Evolutionary conservation across 306 rosid genomes (phyloP), one percentile per base, ranked within the genome.

Genomic region (Medicago ruthenica): DNA sequence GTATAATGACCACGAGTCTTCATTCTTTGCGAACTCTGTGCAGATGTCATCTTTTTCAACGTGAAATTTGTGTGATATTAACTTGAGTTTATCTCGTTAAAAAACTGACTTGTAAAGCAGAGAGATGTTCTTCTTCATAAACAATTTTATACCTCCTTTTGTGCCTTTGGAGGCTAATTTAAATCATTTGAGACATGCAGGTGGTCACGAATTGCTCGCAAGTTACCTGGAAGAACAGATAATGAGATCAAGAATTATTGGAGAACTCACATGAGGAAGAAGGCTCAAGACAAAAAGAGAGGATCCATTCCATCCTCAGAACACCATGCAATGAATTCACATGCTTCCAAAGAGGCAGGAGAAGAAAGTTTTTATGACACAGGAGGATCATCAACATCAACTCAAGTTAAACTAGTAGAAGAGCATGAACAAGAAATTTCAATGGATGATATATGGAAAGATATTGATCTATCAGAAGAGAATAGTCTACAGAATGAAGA

Each of bases 381-480:
- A 8, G 98, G 99, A 6, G 97, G 97, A 0, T 51, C 51, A 37
- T 58, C 55, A 58, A 76, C 31, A 22, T 74, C 85, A 24, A 84
- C 69, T 58, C 79, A 69, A 61, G 77, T 86, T 64, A 82, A 40
- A 10, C 24, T 3, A 75, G 66, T 42, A 7, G 74, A 81, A 42
- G 78, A 64, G 10, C 75, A 81, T 63, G 39, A 80, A 50, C 75
- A 41, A 55, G 77, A 79, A 8, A 85, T 83, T 81, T 82, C 94
- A 1, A 82, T 92, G 88, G 99, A 96, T 79, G 99, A 96, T 60
- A 92, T 96, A 84, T 96, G 99, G 99, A 92, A 87, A 81, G 97
- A 92, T 55, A 88, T 96, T 50, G 87, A 69, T 13, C 45, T 88
- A 12, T 74, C 90, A 17, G 92, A 86, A 79, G 92, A 82, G 24